phyloP scores from a whole-genome alignment of 352 stramenopile species.

The Blastocystis sp. region DNA sequence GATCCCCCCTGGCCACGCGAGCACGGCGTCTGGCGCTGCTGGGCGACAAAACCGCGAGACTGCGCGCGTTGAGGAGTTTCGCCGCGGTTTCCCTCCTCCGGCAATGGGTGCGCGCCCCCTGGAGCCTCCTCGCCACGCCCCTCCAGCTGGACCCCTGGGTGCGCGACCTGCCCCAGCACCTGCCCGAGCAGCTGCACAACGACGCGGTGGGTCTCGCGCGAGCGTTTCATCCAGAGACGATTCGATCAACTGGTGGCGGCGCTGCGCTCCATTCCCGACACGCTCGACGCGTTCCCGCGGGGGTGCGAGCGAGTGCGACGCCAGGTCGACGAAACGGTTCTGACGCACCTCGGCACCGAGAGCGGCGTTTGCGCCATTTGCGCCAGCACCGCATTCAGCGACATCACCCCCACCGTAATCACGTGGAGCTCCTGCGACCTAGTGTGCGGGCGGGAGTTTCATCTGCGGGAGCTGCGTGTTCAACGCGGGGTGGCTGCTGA shows the following conservation, averaged over 20 bases:
- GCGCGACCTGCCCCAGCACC: no score
- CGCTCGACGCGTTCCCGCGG: not conserved
- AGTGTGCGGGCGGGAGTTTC: not conserved
- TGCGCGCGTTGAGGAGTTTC: no score
- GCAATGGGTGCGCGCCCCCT: no score
- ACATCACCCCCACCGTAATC: not conserved
- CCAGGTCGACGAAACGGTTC: not conserved
- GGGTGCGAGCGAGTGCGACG: not conserved
- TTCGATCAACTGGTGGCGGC: not conserved
- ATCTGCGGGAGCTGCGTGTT: slow-evolving; percentile 13
- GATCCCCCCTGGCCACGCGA: not conserved
- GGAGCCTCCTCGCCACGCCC: no score
- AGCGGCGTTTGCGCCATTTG: not conserved
- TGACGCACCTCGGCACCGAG: not conserved
- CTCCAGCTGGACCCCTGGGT: no score
- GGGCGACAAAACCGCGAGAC: no score
- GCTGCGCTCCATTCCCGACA: not conserved
- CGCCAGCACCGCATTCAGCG: not conserved
- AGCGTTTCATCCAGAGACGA: no score
- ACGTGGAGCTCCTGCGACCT: not conserved
- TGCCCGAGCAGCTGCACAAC: no score
- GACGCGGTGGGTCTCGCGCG: no score
- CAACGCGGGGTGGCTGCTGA: not conserved
- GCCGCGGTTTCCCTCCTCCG: no score
- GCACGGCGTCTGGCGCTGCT: not conserved